Evolutionary conservation across 768 basidiomycete species (phyloP).

Genomic region (Leccinellum albellum): DNA sequence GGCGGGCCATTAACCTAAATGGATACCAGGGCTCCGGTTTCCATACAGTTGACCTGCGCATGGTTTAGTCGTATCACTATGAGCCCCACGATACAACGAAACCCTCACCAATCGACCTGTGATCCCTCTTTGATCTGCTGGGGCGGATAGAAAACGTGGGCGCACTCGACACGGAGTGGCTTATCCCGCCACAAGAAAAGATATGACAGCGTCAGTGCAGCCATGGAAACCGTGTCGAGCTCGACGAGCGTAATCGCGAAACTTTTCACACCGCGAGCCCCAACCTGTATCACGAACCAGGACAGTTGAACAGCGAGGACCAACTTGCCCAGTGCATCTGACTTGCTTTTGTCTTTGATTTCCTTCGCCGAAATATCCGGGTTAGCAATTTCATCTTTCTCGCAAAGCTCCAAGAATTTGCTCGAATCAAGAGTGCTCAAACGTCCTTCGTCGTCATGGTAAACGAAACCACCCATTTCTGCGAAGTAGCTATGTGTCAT

Average conservation of each 20-base stretch:
- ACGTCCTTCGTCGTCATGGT: neutral
- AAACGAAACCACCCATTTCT: neutral
- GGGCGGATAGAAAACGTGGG: neutral
- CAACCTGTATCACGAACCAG: neutral
- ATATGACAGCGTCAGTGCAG: neutral
- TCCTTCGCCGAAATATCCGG: neutral
- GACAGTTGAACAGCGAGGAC: neutral
- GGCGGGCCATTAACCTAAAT: neutral
- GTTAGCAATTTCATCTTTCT: neutral
- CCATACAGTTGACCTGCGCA: neutral
- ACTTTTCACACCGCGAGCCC: neutral
- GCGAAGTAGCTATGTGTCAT: neutral
- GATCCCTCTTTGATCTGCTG: neutral
- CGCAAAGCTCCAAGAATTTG: neutral
- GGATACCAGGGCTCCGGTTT: neutral
- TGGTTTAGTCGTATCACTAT: neutral
- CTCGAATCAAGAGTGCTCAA: no score
- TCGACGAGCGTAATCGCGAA: neutral
- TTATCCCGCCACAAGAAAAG: neutral
- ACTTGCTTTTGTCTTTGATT: neutral
- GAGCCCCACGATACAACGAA: neutral
- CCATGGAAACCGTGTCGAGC: neutral
- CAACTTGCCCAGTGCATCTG: neutral
- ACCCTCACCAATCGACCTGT: neutral
- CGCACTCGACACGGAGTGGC: neutral